Conservation (phyloP, 148 eudicot genomes). For the Camellia granthamiana region DNA sequence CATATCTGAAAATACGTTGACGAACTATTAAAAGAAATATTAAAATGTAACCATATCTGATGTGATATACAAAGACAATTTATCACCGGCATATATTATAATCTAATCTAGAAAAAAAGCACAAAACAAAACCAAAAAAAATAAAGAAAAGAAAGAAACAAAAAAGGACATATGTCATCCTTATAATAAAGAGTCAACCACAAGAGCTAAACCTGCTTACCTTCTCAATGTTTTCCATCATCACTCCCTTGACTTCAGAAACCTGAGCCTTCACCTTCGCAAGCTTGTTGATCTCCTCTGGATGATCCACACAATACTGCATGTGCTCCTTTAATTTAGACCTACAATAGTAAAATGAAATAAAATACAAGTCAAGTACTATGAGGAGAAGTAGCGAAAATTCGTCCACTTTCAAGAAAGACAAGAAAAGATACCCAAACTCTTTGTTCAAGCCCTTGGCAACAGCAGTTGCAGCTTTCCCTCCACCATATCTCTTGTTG, state of each 20-base stretch:
- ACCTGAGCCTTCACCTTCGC: slow-evolving; percentile 33
- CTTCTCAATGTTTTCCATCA: slow-evolving; percentile 36
- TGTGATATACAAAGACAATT: neutral
- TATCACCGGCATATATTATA: too few relatives aligned
- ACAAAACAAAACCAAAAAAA: neutral
- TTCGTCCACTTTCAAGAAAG: neutral
- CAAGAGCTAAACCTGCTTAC: slow-evolving; percentile 12
- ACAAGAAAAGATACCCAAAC: slow-evolving; percentile 21
- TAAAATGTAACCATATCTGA: neutral
- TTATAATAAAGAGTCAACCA: neutral
- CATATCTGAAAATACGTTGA: neutral
- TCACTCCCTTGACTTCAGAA: slow-evolving; percentile 32
- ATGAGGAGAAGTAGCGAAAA: neutral
- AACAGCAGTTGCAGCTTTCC: slow-evolving; percentile 31
- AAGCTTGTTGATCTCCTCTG: slow-evolving; percentile 29
- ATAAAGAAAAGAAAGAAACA: neutral
- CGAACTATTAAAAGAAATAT: neutral
- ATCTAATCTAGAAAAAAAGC: neutral
- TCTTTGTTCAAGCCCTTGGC: slow-evolving; percentile 31
- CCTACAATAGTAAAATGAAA: slow-evolving; percentile 6
- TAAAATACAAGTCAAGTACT: neutral
- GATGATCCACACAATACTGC: slow-evolving; percentile 31
- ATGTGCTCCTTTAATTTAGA: slow-evolving; percentile 28
- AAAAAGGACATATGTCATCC: neutral
- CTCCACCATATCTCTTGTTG: slow-evolving; percentile 27